Conservation (phyloP, 148 eudicot genomes). For the Chenopodium quinoa region DNA sequence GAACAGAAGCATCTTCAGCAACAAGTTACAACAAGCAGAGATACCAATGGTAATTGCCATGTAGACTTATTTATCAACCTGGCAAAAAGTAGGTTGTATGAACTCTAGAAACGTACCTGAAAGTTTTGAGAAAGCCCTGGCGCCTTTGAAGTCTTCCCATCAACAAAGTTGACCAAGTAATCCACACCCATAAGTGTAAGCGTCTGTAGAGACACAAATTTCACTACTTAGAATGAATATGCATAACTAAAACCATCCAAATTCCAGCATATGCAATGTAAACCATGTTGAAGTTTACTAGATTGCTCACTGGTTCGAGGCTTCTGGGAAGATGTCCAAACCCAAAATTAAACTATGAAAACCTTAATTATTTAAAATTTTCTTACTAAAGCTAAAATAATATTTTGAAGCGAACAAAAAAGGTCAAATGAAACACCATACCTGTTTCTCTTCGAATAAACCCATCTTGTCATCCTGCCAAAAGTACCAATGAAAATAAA, state of each 20-base stretch:
- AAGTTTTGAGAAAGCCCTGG: conserved; percentile 36
- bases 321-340: not conserved
- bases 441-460: conserved; percentile 74
- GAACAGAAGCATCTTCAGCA: not conserved
- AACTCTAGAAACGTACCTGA: conserved; percentile 29
- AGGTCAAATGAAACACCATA: conserved; percentile 23
- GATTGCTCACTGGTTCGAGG: not conserved
- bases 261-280: not conserved
- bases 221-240: conserved; percentile 7
- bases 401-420: not conserved
- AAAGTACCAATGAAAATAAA: conserved; percentile 1
- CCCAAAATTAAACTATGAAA: not conserved
- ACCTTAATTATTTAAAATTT: not conserved
- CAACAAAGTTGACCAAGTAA: conserved; percentile 56
- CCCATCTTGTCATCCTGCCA: conserved; percentile 66
- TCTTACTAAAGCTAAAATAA: not conserved
- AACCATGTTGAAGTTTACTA: not conserved
- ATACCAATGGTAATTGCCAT: not conserved
- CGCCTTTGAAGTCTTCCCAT: conserved; percentile 42
- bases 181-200: conserved; percentile 59
- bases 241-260: not conserved
- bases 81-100: conserved; percentile 4
- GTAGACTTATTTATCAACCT: not conserved
- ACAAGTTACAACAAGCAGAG: not conserved
- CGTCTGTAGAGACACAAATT: conserved; percentile 36